Evolutionary conservation across 306 rosid genomes (phyloP).

Genomic region (Casuarina equisetifolia): DNA sequence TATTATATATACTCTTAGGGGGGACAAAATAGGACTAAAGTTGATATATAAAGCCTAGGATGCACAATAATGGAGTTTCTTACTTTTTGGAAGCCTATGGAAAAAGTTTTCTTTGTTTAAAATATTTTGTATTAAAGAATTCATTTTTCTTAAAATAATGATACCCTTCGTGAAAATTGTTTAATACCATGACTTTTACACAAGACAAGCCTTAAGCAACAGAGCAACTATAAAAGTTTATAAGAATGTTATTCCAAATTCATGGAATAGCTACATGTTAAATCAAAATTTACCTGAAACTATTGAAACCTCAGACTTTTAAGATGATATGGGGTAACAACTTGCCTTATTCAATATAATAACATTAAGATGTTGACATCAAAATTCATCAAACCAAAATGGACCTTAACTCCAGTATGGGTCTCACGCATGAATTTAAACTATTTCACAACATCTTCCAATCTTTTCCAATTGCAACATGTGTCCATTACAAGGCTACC

Average conservation of each 20-base stretch:
- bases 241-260: not conserved
- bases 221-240: not conserved
- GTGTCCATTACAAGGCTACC: slow-evolving; percentile 96
- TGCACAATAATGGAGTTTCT: too few relatives aligned
- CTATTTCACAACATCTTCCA: slow-evolving; percentile 91
- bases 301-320: not conserved
- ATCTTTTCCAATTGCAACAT: slow-evolving; percentile 62
- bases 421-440: slow-evolving; percentile 99
- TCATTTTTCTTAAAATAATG: too few relatives aligned
- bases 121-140: too few relatives aligned
- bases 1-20: too few relatives aligned
- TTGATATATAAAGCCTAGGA: too few relatives aligned
- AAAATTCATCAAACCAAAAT: slow-evolving; percentile 13
- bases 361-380: not conserved
- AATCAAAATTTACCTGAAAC: not conserved
- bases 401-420: slow-evolving; percentile 98
- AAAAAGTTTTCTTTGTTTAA: too few relatives aligned
- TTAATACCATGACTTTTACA: too few relatives aligned
- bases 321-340: not conserved
- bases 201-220: not conserved
- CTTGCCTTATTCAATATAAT: not conserved
- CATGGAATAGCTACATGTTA: not conserved
- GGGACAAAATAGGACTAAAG: too few relatives aligned
- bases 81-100: too few relatives aligned
- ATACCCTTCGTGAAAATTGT: too few relatives aligned